Percentiles rank a stretch among this genome's conserved stretches.
Evolutionary conservation across 2,329 filamentous ascomycete genomes (phyloP).

Genomic region (Metarhizium sp.): DNA sequence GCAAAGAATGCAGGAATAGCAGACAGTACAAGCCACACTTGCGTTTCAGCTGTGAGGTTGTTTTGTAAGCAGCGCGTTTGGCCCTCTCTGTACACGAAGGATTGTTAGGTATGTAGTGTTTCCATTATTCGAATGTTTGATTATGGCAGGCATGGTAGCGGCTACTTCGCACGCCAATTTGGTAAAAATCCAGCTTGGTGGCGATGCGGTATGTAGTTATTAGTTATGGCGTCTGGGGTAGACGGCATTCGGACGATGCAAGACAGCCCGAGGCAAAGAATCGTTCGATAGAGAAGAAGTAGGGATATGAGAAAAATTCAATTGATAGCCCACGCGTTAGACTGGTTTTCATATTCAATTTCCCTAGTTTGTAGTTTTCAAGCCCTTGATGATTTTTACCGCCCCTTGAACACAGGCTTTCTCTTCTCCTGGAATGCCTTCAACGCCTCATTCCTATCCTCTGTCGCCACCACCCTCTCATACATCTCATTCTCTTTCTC

Average conservation of each 20-base stretch:
- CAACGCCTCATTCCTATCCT: slow-evolving; percentile 83
- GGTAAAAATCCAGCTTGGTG: not conserved
- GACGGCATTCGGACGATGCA: not conserved
- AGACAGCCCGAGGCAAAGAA: not conserved
- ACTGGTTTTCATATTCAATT: not conserved
- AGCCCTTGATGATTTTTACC: slow-evolving; percentile 20
- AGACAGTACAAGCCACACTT: not conserved
- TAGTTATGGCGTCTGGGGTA: not conserved
- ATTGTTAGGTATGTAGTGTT: not conserved
- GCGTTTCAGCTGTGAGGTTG: not conserved
- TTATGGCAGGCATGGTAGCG: not conserved
- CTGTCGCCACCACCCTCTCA: slow-evolving; percentile 68
- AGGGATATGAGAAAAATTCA: not conserved
- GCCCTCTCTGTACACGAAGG: not conserved
- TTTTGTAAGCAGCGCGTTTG: not conserved
- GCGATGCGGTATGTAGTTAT: not conserved
- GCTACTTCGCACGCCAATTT: not conserved
- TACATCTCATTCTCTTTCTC: slow-evolving; percentile 83
- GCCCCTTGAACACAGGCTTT: slow-evolving; percentile 48
- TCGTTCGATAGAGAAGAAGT: not conserved
- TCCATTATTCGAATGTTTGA: not conserved
- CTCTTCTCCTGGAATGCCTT: slow-evolving; percentile 66
- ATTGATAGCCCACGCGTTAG: not conserved
- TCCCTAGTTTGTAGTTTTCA: not conserved
- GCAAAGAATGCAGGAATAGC: not conserved